phyloP scores from a whole-genome alignment of 1,284 basidiomycete species.

The Ustilago shanxiensis region DNA sequence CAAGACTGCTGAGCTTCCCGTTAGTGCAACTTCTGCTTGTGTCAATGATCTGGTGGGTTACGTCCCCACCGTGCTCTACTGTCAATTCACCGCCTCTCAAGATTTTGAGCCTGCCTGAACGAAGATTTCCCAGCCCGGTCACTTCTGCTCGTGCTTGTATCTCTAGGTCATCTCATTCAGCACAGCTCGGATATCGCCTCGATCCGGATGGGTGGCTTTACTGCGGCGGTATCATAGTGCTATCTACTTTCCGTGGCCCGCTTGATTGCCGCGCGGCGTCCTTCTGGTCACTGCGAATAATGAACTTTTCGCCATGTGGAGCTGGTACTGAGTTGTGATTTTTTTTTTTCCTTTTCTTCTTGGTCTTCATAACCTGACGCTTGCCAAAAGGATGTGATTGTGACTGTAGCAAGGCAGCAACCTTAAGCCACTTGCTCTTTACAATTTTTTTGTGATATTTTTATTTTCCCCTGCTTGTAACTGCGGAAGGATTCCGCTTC shows the following conservation, averaged over 20 bases:
- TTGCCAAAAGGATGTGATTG: slow-evolving; percentile 1
- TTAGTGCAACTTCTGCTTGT: background rate
- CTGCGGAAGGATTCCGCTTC: slow-evolving; percentile 2
- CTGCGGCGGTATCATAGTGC: background rate
- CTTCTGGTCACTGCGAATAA: too few species aligned
- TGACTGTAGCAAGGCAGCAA: slow-evolving; percentile 26
- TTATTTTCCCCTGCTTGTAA: background rate
- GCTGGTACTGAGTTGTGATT: background rate
- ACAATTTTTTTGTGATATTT: slow-evolving; percentile 4
- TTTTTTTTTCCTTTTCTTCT: too few species aligned
- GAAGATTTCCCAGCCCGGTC: background rate
- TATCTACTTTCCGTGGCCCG: background rate
- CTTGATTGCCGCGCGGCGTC: background rate
- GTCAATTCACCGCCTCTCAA: slow-evolving; percentile 7
- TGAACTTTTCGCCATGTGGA: slow-evolving; percentile 8
- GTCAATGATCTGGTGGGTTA: slow-evolving; percentile 6
- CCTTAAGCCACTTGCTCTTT: slow-evolving; percentile 10
- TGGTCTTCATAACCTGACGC: slow-evolving; percentile 5
- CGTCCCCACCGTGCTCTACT: background rate
- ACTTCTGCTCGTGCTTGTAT: too few species aligned
- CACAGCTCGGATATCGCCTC: slow-evolving; percentile 8
- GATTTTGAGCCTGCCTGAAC: slow-evolving; percentile 1
- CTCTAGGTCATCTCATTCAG: slow-evolving; percentile 1
- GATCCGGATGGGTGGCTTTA: background rate
- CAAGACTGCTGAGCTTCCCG: background rate